Evolutionary conservation across 257 asterid species (phyloP).

Genomic region (Gynochthodes officinalis): DNA sequence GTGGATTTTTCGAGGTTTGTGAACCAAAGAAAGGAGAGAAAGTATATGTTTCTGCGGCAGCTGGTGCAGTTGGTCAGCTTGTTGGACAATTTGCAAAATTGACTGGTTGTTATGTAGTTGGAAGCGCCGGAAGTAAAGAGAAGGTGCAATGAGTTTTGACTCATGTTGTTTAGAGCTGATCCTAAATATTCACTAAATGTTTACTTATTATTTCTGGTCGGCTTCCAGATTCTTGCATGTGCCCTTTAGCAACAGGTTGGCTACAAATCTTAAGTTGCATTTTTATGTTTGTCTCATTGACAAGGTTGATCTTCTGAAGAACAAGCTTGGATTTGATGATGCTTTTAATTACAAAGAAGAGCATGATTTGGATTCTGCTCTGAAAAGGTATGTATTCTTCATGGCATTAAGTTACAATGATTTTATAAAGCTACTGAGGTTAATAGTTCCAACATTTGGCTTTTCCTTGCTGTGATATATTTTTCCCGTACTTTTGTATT

Average conservation of each 20-base stretch:
- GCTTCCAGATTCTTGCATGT: background rate
- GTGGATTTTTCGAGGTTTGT: background rate
- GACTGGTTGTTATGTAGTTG: conserved; percentile 11
- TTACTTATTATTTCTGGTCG: background rate
- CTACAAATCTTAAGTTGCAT: background rate
- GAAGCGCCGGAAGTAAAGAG: conserved; percentile 12
- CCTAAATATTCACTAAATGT: too few species aligned
- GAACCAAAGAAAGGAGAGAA: conserved; percentile 2
- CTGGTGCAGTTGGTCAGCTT: conserved; percentile 10
- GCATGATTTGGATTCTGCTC: conserved; percentile 19
- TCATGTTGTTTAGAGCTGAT: background rate
- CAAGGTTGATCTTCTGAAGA: conserved; percentile 37
- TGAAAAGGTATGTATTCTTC: conserved; percentile 24
- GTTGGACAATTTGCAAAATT: conserved; percentile 11
- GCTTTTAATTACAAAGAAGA: conserved; percentile 42
- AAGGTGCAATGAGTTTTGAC: background rate
- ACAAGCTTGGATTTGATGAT: conserved; percentile 31
- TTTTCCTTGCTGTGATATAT: background rate
- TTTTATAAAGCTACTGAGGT: too few species aligned
- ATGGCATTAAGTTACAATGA: background rate
- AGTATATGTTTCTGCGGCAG: conserved; percentile 9
- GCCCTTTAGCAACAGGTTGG: background rate
- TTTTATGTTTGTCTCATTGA: background rate
- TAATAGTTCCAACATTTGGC: background rate
- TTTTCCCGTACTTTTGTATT: background rate